These are phyloP conservation scores for Lavandula angustifolia DNA, from an alignment of 257 asterid species.

Conservation along the genomic window DNA sequence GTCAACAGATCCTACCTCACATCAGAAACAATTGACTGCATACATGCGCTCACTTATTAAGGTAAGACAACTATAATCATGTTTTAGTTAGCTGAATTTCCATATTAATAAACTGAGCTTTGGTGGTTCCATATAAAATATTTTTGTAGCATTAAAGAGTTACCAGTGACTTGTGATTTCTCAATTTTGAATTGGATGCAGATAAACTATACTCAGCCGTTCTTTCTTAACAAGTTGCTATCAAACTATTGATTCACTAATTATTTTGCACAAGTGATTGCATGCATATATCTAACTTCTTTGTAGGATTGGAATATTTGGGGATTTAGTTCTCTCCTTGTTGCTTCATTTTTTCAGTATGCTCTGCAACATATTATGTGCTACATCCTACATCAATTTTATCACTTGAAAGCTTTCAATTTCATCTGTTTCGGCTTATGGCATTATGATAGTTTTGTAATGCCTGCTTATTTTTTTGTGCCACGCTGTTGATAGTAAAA, in stretches of 20 bases:
- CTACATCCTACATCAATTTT: neutral
- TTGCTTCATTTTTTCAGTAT: neutral
- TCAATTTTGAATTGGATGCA: neutral
- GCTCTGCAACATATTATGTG: neutral
- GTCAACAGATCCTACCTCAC: slow-evolving; percentile 60
- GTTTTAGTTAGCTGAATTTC: slow-evolving; percentile 14
- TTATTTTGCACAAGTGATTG: slow-evolving; percentile 7
- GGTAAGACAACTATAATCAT: slow-evolving; percentile 42
- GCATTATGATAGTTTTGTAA: slow-evolving; percentile 9
- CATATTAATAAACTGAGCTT: slow-evolving; percentile 1
- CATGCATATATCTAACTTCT: neutral
- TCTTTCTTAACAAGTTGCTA: slow-evolving; percentile 8
- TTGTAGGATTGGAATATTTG: neutral
- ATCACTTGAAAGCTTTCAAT: slow-evolving; percentile 4
- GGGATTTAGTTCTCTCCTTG: neutral
- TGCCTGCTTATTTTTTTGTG: neutral
- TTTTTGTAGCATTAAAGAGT: neutral
- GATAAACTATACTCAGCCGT: neutral
- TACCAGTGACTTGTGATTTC: neutral
- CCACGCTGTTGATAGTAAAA: slow-evolving; percentile 16
- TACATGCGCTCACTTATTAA: slow-evolving; percentile 92
- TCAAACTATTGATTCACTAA: slow-evolving; percentile 5
- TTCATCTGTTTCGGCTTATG: neutral
- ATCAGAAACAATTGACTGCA: slow-evolving; percentile 78
- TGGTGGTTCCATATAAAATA: neutral